These are phyloP conservation scores for Solanum hybrid DNA, from an alignment of 305 asterid species.

Conservation along the genomic window DNA sequence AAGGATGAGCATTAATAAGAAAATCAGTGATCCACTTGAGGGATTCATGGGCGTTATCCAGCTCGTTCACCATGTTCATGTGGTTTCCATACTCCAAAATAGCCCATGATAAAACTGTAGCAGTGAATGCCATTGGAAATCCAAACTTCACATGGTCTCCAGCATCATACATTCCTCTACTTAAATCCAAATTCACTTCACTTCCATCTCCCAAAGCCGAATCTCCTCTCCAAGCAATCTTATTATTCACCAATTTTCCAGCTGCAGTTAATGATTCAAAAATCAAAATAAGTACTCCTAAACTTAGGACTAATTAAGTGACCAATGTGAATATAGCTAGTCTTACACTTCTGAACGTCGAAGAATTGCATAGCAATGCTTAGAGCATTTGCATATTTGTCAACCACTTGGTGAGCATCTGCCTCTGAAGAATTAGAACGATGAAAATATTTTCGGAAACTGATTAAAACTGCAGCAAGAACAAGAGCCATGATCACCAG, in stretches of 20 bases:
- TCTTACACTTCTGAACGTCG: constrained; percentile 53
- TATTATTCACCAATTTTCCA: constrained; percentile 46
- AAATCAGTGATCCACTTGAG: constrained; percentile 59
- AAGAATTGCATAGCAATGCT: constrained; percentile 44
- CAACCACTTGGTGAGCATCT: not conserved
- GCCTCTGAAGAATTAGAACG: constrained; percentile 10
- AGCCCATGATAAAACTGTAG: constrained; percentile 58
- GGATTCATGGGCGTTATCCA: constrained; percentile 36
- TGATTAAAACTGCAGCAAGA: constrained; percentile 31
- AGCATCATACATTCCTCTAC: constrained; percentile 60
- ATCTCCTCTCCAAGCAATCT: constrained; percentile 63
- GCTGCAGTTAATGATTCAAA: constrained; percentile 26
- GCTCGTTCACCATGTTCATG: constrained; percentile 30
- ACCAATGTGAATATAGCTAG: not conserved
- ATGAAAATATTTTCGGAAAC: constrained; percentile 23
- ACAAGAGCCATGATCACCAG: constrained; percentile 26
- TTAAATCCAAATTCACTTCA: constrained; percentile 41
- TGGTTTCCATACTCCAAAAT: constrained; percentile 42
- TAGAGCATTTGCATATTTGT: constrained; percentile 41
- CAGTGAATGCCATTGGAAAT: constrained; percentile 74
- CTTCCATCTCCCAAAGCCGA: constrained; percentile 52
- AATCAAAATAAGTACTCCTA: not conserved
- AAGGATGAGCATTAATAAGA: constrained; percentile 61
- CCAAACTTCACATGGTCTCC: constrained; percentile 62
- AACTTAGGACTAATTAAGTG: not conserved